Base-by-base conservation (phyloP, 495 filamentous ascomycete species). In the Podospora tetraspora region DNA sequence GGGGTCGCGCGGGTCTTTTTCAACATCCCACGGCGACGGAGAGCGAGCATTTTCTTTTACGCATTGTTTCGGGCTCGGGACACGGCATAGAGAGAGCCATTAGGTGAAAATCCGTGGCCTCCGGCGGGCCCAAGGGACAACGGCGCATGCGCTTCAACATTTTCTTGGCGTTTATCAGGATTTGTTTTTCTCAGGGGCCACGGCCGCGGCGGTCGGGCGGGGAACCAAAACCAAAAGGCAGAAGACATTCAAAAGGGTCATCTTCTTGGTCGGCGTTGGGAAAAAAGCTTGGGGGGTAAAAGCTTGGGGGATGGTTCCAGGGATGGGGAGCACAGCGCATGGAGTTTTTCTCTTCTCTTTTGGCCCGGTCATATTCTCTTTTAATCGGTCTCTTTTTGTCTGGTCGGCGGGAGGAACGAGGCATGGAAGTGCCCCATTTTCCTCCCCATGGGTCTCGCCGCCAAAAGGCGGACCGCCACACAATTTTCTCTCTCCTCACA, bases 141-240 rank as follows among this genome's bases (percentile, higher is more conserved):
- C 16, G 43, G 43, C 43, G 43, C 19, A 52, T 52, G 43, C 43
- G 43, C 8, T 8, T n/a, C 19, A 3, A 57, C 34, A 23, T 63
- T 63, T 23, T 64, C 43, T 57, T 52, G 63, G 43, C 63, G 43
- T 64, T 64, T 30, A 52, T 57, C 22, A 5, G 22, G 19, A 12
- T n/a, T 63, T 57, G 8, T 64, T 64, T 63, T 57, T 27, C 24
- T 52, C n/a, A n/a, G n/a, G n/a, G n/a, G n/a, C n/a, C n/a, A n/a
- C n/a, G n/a, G n/a, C n/a, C n/a, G n/a, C n/a, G n/a, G 43, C 19
- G 43, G 43, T 52, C 43, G 43, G 22, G 58, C 32, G 16, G 29
- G 27, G 27, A 59, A 57, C 10, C 59, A 64, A 64, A 64, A 57
- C 32, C 32, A 64, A 64, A 64, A 64, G 24, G 11, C 57, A 64